A percentile compares a stretch with the other conserved stretches of the same genome.
phyloP scores from a whole-genome alignment of 352 stramenopile genomes.

The Globisporangium echinulatum region DNA sequence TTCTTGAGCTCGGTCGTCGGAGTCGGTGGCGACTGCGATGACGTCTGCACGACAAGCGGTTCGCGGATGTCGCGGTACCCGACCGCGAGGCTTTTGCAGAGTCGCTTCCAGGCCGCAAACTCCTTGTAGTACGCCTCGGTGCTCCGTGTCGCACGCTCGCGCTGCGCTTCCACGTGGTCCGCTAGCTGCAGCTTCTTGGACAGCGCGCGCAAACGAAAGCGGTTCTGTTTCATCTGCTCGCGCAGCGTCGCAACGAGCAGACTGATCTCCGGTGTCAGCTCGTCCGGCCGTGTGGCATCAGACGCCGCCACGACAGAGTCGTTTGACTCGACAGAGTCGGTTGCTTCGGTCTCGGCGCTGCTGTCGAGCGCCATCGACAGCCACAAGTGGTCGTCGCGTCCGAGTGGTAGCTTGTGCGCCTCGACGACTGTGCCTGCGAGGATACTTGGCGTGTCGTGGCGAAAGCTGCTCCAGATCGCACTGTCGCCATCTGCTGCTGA shows the following conservation, averaged over 20 bases:
- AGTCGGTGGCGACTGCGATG: neutral
- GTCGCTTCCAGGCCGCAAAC: conserved; percentile 67
- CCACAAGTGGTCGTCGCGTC: conserved; percentile 31
- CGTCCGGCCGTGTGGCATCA: conserved; percentile 20
- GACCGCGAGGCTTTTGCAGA: conserved; percentile 60
- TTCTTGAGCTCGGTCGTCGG: conserved; percentile 10
- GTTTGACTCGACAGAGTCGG: too few species aligned
- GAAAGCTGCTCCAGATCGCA: conserved; percentile 45
- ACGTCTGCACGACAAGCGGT: neutral
- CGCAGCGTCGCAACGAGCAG: conserved; percentile 70
- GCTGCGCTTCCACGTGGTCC: conserved; percentile 13
- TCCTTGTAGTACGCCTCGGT: conserved; percentile 73
- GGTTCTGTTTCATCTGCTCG: conserved; percentile 71
- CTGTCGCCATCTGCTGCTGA: neutral
- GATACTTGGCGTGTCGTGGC: conserved; percentile 48
- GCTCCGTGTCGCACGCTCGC: conserved; percentile 7
- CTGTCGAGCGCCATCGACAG: conserved; percentile 38
- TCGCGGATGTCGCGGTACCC: conserved; percentile 37
- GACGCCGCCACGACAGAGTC: too few species aligned
- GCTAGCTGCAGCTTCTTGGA: conserved; percentile 37
- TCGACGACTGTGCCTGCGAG: conserved; percentile 40
- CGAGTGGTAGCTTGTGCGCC: conserved; percentile 33
- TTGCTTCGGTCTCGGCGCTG: too few species aligned
- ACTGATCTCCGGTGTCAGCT: conserved; percentile 71
- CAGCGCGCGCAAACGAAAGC: conserved; percentile 43